Base-by-base conservation (phyloP, 2,329 filamentous ascomycete species). In the Exophiala sp. region DNA sequence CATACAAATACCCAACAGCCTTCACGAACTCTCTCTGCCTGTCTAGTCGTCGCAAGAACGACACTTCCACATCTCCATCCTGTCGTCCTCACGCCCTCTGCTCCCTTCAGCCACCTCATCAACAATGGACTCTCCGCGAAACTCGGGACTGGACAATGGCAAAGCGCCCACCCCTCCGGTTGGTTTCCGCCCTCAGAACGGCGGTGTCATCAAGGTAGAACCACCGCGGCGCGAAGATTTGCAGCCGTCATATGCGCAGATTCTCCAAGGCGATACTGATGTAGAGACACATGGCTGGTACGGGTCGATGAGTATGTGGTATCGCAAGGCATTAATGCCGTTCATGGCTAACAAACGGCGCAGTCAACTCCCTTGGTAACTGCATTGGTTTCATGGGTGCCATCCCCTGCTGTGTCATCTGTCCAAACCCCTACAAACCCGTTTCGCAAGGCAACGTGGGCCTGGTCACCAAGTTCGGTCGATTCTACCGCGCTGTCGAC, bases 391-490 rank as follows among this genome's bases (percentile, higher is more conserved):
- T 81, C 39, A 64, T 86, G 18, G 93, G 93, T 43, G 89, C 93
- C 14, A 77, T 97, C 60, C 93, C 93, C 3, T 95, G 90, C 81
- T 95, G 90, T 68, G 72, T 95, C 66, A 75, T 83, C 71, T 96
- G 86, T 73, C 93, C 93, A 43, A 98, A 98, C 72, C 93, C 91
- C 2, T 97, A 90, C 79, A 95, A 94, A 74, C 83, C 82, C 41
- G 91, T 98, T 52, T 74, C 79, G 48, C 93, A 97, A 73, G 93
- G 93, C 62, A 90, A 95, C 61, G 93, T 98, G 42, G 93, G 93
- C 54, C 79, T 98, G 38, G 85, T 98, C 66, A 95, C 90, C 65
- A 94, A 91, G 70, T 98, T 98, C 60, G 93, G 93, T 61, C 79
- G 71, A 58, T 97, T 98, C 73, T 88, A 95, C 70, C 86, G 90